Base-by-base conservation (phyloP, 768 basidiomycete species). In the Lactarius akahatsu region DNA sequence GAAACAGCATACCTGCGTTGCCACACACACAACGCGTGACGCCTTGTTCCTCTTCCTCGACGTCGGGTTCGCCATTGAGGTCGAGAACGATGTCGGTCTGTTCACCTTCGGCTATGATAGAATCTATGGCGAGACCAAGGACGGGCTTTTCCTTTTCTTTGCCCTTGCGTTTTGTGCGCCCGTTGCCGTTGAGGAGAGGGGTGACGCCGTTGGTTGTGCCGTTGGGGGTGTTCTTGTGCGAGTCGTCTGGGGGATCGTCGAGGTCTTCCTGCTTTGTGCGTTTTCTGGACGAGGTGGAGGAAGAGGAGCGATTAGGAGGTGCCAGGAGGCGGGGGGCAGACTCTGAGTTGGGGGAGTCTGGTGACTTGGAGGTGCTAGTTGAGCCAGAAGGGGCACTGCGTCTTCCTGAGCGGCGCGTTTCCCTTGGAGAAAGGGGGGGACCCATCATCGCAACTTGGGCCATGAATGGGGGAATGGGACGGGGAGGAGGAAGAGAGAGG, bases 1-100 rank as follows among this genome's bases (percentile, higher is more conserved):
- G 57, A 65, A 66, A 57, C 69, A 70, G 79, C 86, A 73, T 72
- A 93, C 90, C 90, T 69, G 86, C 82, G 77, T 85, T 88, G 69
- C 90, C 90, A 80, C 93, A 96, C 60, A 94, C 83, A 76, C 93
- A 96, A 70, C 93, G 88, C 74, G 93, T 95, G 67, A 85, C 74
- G 40, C 85, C 83, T 61, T 78, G 77, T 58, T 86, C 88, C 72
- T 88, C 87, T 63, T 81, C 82, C 57, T 79, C 78, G 28, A 79
- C 88, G 56, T 82, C 83, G 65, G 62, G 62, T 3, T 63, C 66
- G 11, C 23, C 61, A 32, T 77, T 80, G 62, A 78, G 76, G 41
- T 77, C 72, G 34, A 74, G 68, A 2, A 73, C 69, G 59, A 73
- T 57, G 63, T 76, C 75, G 20, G 70, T 62, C 68, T 71, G 76